phyloP scores from a whole-genome alignment of 2,329 filamentous ascomycete species.

The Calonectria montana region DNA sequence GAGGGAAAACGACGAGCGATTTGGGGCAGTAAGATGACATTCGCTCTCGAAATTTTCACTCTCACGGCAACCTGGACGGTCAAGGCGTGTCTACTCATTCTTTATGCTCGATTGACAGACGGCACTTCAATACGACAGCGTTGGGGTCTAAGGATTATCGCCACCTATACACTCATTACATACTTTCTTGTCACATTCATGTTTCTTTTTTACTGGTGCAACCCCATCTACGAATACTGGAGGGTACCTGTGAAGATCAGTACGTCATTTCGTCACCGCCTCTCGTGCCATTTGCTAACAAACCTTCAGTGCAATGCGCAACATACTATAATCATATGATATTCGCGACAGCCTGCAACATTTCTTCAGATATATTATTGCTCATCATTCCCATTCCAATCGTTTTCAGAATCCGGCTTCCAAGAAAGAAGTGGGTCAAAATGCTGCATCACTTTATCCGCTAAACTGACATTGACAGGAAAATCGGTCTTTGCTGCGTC shows the following conservation, averaged over 20 bases:
- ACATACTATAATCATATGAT: slow-evolving; percentile 61
- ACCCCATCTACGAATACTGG: slow-evolving; percentile 64
- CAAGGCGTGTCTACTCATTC: slow-evolving; percentile 63
- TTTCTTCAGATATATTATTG: slow-evolving; percentile 58
- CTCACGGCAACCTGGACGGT: slow-evolving; percentile 62
- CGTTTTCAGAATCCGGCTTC: slow-evolving; percentile 53
- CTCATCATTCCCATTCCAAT: slow-evolving; percentile 59
- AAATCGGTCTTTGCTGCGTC: slow-evolving; percentile 63
- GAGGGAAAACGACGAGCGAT: slow-evolving; percentile 54
- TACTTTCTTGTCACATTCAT: slow-evolving; percentile 62
- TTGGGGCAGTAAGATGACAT: slow-evolving; percentile 65
- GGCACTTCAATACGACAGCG: slow-evolving; percentile 46
- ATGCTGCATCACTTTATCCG: accelerated
- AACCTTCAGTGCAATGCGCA: slow-evolving; percentile 52
- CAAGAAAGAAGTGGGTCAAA: slow-evolving; percentile 39
- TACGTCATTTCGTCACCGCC: slow-evolving; percentile 22
- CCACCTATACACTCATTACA: slow-evolving; percentile 55
- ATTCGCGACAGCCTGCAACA: slow-evolving; percentile 59
- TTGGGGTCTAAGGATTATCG: slow-evolving; percentile 54
- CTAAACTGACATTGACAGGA: slow-evolving; percentile 47
- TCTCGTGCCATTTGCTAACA: slow-evolving; percentile 12
- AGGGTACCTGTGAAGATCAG: slow-evolving; percentile 55
- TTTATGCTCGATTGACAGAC: slow-evolving; percentile 64
- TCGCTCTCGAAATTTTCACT: slow-evolving; percentile 65
- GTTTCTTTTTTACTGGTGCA: slow-evolving; percentile 66